Evolutionary conservation across 768 basidiomycete species (phyloP), one percentile per base, ranked within the genome.

Genomic region (Sarcomyxa edulis): DNA sequence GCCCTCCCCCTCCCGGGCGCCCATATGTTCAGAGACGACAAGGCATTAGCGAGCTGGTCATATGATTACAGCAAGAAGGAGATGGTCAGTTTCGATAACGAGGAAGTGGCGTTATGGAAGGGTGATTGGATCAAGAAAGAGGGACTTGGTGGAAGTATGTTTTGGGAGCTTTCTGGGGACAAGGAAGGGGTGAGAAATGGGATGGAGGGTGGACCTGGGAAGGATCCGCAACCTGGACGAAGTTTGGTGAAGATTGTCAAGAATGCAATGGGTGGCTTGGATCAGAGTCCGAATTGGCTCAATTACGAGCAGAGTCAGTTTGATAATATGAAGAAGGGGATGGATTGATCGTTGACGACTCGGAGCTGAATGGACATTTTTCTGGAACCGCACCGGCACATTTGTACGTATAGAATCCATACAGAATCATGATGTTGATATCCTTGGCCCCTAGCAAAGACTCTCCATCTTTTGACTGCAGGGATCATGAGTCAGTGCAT

Each of bases 131-230:
- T 98, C 53, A 67, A 66, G 50, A 69, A 74, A 24, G 75, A 84
- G 53, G 75, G 77, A 0, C 64, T 98, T 4, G 89, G 87, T 5
- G 96, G 96, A 0, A 86, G 84, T 39, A 99, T 99, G 96, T 84
- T 84, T 49, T 92, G 89, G 90, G 90, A 94, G 57, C 67, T 95
- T 28, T 85, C 83, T 48, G 91, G 89, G 2, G 95, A 97, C 62
- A 90, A 91, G 56, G 77, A 77, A 1, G 62, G 63, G 4, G 49
- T 57, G 21, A 72, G 85, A 36, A 77, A 84, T 26, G 84, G 76
- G 10, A 81, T 89, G 77, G 86, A 90, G 46, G 60, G 62, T 6
- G 84, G 86, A 2, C 69, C 62, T 1, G 88, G 87, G 2, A 92
- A 92, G 59, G 83, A 83, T 19, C 68, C 71, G 3, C 76, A 84